Evolutionary conservation across 2,329 filamentous ascomycete species (phyloP), one percentile per base, ranked within the genome.

Genomic region (Bipolaris zeicola): DNA sequence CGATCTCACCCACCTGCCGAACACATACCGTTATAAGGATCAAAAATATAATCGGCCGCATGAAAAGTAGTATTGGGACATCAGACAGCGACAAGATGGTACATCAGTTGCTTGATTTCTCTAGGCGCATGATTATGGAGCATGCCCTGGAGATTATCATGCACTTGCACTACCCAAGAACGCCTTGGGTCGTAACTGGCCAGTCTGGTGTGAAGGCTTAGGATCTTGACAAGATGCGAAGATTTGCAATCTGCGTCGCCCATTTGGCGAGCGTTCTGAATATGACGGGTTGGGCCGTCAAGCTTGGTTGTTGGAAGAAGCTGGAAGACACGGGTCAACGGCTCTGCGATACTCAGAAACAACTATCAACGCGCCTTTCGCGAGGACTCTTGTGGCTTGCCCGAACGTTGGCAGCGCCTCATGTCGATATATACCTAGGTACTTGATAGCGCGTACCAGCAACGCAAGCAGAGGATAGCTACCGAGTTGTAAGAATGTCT

Each of bases 391-490:
- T 68, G 66, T 66, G 68, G 67, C 69, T 69, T 70, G 71, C 69
- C 66, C 59, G 66, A 63, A 50, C 67, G 69, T 65, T 69, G 83
- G 83, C 84, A 85, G 85, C 87, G 82, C 84, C 83, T 83, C 81
- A 81, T 86, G 82, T 86, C 83, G 83, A 86, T 85, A 86, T 83
- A 79, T 85, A 71, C 71, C 73, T 75, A 75, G 70, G 73, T 75
- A 85, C 82, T 86, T 86, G 80, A 85, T 87, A 87, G 84, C 85
- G 81, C 84, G 82, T 81, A 81, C 73, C 75, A 79, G 70, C 77
- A 66, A 72, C 68, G 70, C 71, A 70, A 72, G 70, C 81, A 80
- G 77, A 80, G 80, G 78, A 75, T 82, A 77, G 74, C 71, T 68
- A 64, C 72, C 68, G 69, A 74, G 71, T 60, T 63, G 64, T 57